Percentiles rank a stretch among this genome's conserved stretches.
These are phyloP conservation scores for Yamadazyma taylorii DNA, from an alignment of 1,139 yeast species.

Conservation along the genomic window DNA sequence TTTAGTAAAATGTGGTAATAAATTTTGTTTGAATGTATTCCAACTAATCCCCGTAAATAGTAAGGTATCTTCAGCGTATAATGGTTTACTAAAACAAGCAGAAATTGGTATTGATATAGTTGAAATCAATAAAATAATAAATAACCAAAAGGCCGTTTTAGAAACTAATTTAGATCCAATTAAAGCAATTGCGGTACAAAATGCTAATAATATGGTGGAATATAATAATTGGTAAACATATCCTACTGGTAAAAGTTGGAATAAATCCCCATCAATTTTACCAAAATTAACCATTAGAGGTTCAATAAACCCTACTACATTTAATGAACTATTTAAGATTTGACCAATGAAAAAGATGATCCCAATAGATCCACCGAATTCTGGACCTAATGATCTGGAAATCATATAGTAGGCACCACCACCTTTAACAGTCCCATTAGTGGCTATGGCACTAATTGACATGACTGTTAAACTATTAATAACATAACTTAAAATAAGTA, in stretches of 20 bases:
- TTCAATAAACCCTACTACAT: conserved; percentile 78
- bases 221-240: conserved; percentile 59
- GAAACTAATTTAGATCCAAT: conserved; percentile 85
- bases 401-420: conserved; percentile 88
- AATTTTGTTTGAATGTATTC: conserved; percentile 61
- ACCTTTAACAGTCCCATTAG: conserved; percentile 80
- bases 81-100: conserved; percentile 60
- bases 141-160: conserved; percentile 75
- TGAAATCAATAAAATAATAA: conserved; percentile 65
- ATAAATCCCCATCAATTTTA: conserved; percentile 53
- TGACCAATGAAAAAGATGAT: conserved; percentile 76
- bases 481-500: conserved; percentile 60
- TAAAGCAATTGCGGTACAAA: conserved; percentile 76
- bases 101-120: conserved; percentile 85
- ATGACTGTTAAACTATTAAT: conserved; percentile 69
- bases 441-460: conserved; percentile 76
- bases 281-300: conserved; percentile 72
- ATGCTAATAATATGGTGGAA: conserved; percentile 62
- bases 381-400: conserved; percentile 76
- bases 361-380: conserved; percentile 83
- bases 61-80: conserved; percentile 40
- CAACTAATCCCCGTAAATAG: conserved; percentile 74
- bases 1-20: conserved; percentile 76
- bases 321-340: conserved; percentile 70
- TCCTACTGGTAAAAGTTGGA: conserved; percentile 51